phyloP scores from a whole-genome alignment of 768 basidiomycete species.

The Pisolithus microcarpus region DNA sequence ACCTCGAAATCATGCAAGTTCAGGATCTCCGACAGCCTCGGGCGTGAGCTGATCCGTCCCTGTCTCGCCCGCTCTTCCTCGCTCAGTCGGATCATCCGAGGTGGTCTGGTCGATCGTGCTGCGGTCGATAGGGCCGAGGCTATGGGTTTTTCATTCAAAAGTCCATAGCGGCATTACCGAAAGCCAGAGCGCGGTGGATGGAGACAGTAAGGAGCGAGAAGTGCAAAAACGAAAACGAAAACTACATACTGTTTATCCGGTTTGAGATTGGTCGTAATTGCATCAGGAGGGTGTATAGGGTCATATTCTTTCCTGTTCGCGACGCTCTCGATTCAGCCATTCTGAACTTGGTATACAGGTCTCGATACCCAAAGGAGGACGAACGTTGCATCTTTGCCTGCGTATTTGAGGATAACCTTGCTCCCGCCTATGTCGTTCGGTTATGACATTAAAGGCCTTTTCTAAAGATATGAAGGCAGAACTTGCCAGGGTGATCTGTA shows the following conservation, averaged over 20 bases:
- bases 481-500: conserved; percentile 55
- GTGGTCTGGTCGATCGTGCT: conserved; percentile 57
- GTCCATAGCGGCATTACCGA: conserved; percentile 1
- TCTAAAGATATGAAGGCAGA: conserved; percentile 7
- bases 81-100: conserved; percentile 49
- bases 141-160: conserved; percentile 12
- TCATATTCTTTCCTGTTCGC: conserved; percentile 64
- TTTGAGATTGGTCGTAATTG: conserved; percentile 67
- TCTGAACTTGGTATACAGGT: background rate
- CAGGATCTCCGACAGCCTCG: conserved; percentile 70
- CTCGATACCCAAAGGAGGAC: conserved; percentile 18
- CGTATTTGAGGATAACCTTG: conserved; percentile 49
- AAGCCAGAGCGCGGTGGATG: too few species aligned
- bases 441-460: conserved; percentile 6
- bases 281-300: conserved; percentile 83
- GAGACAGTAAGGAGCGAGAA: background rate
- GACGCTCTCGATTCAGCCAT: background rate
- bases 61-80: conserved; percentile 66
- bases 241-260: conserved; percentile 72
- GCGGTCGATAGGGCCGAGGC: conserved; percentile 67
- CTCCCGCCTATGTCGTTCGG: conserved; percentile 50
- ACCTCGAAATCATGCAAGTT: conserved; percentile 96
- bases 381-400: conserved; percentile 80
- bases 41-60: conserved; percentile 53
- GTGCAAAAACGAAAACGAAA: background rate